These are phyloP conservation scores for Colletotrichum melonis DNA, from an alignment of 2,329 filamentous ascomycete genomes.

Conservation along the genomic window DNA sequence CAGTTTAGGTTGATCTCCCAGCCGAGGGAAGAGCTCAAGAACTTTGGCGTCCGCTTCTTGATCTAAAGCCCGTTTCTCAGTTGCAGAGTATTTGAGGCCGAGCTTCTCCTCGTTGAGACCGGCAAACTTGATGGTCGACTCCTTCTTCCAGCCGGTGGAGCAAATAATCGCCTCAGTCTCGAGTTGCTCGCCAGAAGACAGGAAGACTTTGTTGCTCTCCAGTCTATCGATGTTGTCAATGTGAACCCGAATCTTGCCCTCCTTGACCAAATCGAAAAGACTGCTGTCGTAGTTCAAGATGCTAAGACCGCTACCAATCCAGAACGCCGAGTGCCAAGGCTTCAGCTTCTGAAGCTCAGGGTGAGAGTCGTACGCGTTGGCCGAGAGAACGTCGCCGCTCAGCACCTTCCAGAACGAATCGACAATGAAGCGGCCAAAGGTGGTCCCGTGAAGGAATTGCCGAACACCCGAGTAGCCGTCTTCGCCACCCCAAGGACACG, in stretches of 20 bases:
- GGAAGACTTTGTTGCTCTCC: background rate
- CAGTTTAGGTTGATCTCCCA: background rate
- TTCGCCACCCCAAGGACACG: constrained; percentile 71
- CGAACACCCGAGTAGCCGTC: constrained; percentile 61
- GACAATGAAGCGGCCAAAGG: background rate
- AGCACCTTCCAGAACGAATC: background rate
- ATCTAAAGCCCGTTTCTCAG: background rate
- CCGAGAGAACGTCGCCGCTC: background rate
- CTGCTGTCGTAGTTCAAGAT: background rate
- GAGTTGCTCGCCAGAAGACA: background rate
- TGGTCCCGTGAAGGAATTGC: background rate
- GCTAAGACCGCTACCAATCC: background rate
- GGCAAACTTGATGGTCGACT: background rate
- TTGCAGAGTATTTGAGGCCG: background rate
- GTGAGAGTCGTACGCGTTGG: background rate
- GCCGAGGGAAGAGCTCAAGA: background rate
- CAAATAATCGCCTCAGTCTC: background rate
- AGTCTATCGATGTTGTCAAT: background rate
- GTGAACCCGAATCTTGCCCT: background rate
- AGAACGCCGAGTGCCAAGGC: background rate
- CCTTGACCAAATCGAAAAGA: background rate
- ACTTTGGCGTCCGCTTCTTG: background rate
- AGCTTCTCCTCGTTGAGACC: background rate
- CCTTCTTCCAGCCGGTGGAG: background rate
- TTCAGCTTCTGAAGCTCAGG: background rate